Conservation (phyloP, 495 filamentous ascomycete genomes). For the Aspergillus affinis region DNA sequence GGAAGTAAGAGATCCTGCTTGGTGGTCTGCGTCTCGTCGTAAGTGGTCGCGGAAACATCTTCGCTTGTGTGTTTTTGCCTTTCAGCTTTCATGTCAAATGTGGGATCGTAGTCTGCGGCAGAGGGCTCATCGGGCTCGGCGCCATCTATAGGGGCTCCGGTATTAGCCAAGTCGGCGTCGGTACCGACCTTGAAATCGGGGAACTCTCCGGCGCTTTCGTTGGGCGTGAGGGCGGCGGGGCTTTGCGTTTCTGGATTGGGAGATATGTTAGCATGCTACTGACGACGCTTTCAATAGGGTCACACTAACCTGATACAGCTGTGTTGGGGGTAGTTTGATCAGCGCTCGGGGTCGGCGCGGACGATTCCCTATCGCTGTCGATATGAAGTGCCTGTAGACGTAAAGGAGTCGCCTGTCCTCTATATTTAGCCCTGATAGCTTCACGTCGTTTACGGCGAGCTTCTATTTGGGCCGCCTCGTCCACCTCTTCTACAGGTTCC, state of each 20-base stretch:
- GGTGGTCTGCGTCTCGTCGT: conserved; percentile 59
- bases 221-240: conserved; percentile 48
- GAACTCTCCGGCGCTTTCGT: conserved; percentile 47
- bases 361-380: conserved; percentile 54
- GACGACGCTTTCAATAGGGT: background rate
- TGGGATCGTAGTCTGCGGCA: conserved; percentile 95
- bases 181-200: conserved; percentile 55
- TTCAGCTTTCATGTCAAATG: conserved; percentile 88
- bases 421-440: conserved; percentile 82
- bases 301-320: conserved; percentile 25
- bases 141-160: conserved; percentile 47
- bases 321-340: conserved; percentile 34
- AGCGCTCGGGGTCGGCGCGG: conserved; percentile 55
- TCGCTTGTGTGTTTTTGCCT: conserved; percentile 62
- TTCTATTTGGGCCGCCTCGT: conserved; percentile 80
- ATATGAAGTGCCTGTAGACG: conserved; percentile 74
- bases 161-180: conserved; percentile 67
- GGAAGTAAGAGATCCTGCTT: conserved; percentile 59
- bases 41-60: conserved; percentile 56
- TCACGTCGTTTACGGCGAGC: conserved; percentile 84
- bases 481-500: conserved; percentile 69
- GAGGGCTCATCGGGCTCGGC: conserved; percentile 77
- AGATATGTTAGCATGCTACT: background rate
- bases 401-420: conserved; percentile 68
- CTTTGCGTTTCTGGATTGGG: conserved; percentile 15